Evolutionary conservation across 1,284 basidiomycete species (phyloP).

Genomic region (Ustilago bromivora): DNA sequence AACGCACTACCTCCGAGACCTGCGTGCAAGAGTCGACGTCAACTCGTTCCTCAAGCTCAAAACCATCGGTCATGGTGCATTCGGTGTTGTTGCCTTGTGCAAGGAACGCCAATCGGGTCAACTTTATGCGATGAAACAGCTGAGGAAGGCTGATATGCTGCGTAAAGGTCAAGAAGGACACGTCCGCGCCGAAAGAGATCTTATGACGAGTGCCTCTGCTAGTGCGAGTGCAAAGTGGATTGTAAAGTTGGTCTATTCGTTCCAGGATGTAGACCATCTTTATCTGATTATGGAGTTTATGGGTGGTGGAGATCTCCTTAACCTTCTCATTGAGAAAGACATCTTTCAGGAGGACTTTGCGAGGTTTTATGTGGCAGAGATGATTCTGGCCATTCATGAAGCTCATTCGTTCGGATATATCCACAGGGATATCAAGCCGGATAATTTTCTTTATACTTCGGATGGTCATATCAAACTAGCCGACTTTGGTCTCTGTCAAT

Average conservation of each 20-base stretch:
- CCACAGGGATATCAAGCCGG: constrained; percentile 94
- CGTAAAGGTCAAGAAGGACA: constrained; percentile 98
- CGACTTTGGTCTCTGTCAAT: constrained; percentile 85
- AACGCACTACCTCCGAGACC: constrained; percentile 86
- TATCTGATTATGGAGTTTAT: constrained; percentile 91
- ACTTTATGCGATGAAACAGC: constrained; percentile 96
- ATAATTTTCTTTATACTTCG: constrained; percentile 95
- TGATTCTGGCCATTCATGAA: constrained; percentile 94
- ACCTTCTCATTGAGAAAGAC: constrained; percentile 91
- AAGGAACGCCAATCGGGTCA: constrained; percentile 82
- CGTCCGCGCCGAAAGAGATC: constrained; percentile 88
- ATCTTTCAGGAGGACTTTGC: constrained; percentile 94
- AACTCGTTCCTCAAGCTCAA: constrained; percentile 89
- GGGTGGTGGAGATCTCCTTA: constrained; percentile 94
- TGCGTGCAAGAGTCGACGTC: constrained; percentile 82
- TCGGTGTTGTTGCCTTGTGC: constrained; percentile 94
- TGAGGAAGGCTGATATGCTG: constrained; percentile 94
- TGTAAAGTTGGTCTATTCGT: constrained; percentile 86
- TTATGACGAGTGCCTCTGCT: constrained; percentile 78
- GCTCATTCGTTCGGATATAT: constrained; percentile 96
- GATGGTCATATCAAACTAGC: constrained; percentile 93
- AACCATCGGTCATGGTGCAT: constrained; percentile 97
- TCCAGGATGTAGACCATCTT: constrained; percentile 78
- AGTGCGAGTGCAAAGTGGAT: constrained; percentile 77
- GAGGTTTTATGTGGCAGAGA: constrained; percentile 95